Evolutionary conservation across 768 basidiomycete species (phyloP), one percentile per base, ranked within the genome.

Genomic region (Suillus sp.): DNA sequence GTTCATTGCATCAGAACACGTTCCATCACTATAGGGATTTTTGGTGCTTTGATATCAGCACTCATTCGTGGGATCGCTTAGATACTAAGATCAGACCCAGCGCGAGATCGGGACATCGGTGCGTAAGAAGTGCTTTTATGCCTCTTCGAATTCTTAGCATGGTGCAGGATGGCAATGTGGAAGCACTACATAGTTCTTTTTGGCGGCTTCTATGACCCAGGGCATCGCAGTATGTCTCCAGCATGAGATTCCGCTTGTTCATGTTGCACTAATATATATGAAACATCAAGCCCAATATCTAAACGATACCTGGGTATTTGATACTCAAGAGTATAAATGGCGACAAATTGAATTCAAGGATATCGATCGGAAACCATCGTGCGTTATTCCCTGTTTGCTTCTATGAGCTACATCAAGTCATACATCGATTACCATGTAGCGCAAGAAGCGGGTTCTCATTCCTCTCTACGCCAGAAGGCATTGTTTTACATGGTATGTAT

Each of bases 1-100:
- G 92, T 0, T 91, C 90, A 1, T 72, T 93, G 7, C 82, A 91
- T 66, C 93, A 95, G 73, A 94, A 86, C 38, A 86, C 85, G 0
- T 93, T 95, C 73, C 91, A 93, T 65, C 93, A 95, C 68, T 96
- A 93, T 70, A 85, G 92, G 51, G 92, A 95, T 70, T 88, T 96
- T 70, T 95, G 95, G 91, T 83, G 83, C 54, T 96, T 96, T 70
- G 91, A 93, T 66, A 85, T 96, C 27, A 69, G 81, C 3, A 88
- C 87, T 0, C 91, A 93, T 65, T 76, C 83, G 0, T 96, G 95
- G 95, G 92, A 96, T 67, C 80, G 92, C 9, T 92, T 95, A 58
- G 95, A 96, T 42, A 94, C 92, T 4, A 95, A 93, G 70, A 73
- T 89, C 18, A 81, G 86, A 30, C 95, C 94, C 0, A 88, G 84